Evolutionary conservation across 495 filamentous ascomycete species (phyloP).

Genomic region (Penicillium mononematosum): DNA sequence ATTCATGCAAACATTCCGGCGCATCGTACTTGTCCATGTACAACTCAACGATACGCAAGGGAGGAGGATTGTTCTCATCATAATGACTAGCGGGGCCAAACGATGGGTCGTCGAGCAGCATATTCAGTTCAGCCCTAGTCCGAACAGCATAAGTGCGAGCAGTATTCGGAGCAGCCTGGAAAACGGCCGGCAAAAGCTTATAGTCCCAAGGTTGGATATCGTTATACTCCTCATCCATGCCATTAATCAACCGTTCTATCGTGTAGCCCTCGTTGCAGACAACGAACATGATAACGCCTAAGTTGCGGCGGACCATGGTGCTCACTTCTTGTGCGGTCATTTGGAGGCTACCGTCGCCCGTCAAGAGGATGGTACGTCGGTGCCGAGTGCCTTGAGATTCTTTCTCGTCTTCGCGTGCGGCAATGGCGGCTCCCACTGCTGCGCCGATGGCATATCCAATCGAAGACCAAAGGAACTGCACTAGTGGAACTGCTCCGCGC

Average conservation of each 20-base stretch:
- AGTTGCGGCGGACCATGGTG: constrained; percentile 65
- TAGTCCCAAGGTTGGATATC: constrained; percentile 59
- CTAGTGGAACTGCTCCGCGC: constrained; percentile 7
- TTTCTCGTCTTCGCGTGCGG: constrained; percentile 9
- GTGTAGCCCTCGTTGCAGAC: constrained; percentile 73
- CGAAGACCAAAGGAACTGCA: constrained; percentile 16
- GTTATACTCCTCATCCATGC: constrained; percentile 67
- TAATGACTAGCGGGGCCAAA: constrained; percentile 14
- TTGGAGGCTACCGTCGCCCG: constrained; percentile 79
- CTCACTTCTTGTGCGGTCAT: constrained; percentile 72
- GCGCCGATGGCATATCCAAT: constrained; percentile 17
- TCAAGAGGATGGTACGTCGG: constrained; percentile 60
- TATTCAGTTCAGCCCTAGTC: constrained; percentile 10
- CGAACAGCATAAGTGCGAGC: constrained; percentile 11
- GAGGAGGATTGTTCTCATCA: neutral
- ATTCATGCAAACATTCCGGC: neutral
- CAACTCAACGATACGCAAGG: constrained; percentile 17
- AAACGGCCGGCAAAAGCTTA: constrained; percentile 8
- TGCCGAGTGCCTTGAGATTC: neutral
- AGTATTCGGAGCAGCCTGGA: constrained; percentile 7
- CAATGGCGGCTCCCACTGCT: constrained; percentile 15
- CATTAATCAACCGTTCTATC: constrained; percentile 70
- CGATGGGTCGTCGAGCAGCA: constrained; percentile 7
- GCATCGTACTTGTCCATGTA: constrained; percentile 17
- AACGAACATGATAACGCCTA: constrained; percentile 70